A percentile compares a stretch with the other conserved stretches of the same genome.
phyloP scores from a whole-genome alignment of 164 flowering plant species.

The Chloranthus sessilifolius region DNA sequence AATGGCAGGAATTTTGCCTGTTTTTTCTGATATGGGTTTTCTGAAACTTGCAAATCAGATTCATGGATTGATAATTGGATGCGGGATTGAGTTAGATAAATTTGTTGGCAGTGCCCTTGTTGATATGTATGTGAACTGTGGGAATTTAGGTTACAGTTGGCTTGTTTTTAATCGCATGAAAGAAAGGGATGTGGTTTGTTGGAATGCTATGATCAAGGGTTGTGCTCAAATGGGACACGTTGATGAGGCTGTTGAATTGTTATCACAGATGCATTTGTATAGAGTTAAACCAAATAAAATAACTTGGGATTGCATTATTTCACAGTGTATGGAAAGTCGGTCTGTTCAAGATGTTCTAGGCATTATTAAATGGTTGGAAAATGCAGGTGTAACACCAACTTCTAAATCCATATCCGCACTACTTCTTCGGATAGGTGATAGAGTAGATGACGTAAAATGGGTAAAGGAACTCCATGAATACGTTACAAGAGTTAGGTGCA shows the following conservation, averaged over 20 bases:
- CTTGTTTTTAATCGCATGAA: slow-evolving; percentile 20
- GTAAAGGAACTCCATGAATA: slow-evolving; percentile 19
- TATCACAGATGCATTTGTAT: slow-evolving; percentile 13
- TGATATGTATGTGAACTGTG: slow-evolving; percentile 22
- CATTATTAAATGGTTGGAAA: slow-evolving; percentile 14
- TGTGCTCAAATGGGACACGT: slow-evolving; percentile 15
- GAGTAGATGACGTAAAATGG: slow-evolving; percentile 9
- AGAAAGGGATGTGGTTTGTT: slow-evolving; percentile 23
- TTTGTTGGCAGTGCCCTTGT: slow-evolving; percentile 24
- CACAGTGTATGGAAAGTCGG: slow-evolving; percentile 7
- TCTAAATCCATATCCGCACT: slow-evolving; percentile 4
- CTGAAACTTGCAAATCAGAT: slow-evolving; percentile 21
- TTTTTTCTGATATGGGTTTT: slow-evolving; percentile 20
- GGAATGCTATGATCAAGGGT: slow-evolving; percentile 29
- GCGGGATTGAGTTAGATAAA: slow-evolving; percentile 20
- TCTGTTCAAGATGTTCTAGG: slow-evolving; percentile 10
- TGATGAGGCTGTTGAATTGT: slow-evolving; percentile 19
- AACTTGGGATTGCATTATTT: slow-evolving; percentile 21
- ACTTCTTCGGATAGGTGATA: slow-evolving; percentile 11
- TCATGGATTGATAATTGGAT: slow-evolving; percentile 20
- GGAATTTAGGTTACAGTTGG: slow-evolving; percentile 20
- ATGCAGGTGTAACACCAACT: slow-evolving; percentile 6
- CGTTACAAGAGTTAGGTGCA: slow-evolving; percentile 8
- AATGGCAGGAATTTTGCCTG: slow-evolving; percentile 23
- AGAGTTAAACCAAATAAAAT: slow-evolving; percentile 17